These are phyloP conservation scores for Acorus gramineus DNA, from an alignment of 106 monocot species.

Conservation along the genomic window DNA sequence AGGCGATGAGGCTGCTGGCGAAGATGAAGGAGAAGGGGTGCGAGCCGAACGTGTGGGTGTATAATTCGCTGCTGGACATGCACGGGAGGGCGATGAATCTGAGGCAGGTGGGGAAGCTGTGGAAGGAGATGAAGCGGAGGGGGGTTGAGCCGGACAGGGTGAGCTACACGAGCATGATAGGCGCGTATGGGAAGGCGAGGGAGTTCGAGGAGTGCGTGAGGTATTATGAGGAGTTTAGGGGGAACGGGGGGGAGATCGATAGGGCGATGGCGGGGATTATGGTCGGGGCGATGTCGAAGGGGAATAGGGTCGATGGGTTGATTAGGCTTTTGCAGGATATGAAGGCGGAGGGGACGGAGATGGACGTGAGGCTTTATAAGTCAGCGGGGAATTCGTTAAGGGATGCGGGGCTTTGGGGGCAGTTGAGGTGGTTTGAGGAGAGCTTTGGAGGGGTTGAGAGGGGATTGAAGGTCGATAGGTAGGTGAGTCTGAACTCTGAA, in stretches of 20 bases:
- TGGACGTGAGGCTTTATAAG: constrained; percentile 58
- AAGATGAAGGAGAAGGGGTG: no score
- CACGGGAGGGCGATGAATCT: constrained; percentile 31
- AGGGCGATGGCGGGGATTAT: constrained; percentile 63
- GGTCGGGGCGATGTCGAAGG: constrained; percentile 74
- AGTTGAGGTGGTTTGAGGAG: constrained; percentile 45
- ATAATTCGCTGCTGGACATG: no score
- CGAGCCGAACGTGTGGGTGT: no score
- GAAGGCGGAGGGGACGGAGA: constrained; percentile 26
- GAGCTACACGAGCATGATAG: constrained; percentile 61
- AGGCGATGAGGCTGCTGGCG: constrained; percentile 56
- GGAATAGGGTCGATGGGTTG: constrained; percentile 46
- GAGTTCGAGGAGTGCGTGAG: constrained; percentile 46
- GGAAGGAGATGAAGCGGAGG: constrained; percentile 83
- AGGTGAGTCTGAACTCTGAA: no score
- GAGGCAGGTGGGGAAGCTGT: constrained; percentile 47
- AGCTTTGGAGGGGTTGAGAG: constrained; percentile 13
- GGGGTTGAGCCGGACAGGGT: constrained; percentile 44
- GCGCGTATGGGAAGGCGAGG: constrained; percentile 42
- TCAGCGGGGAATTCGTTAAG: constrained; percentile 62
- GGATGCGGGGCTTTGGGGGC: constrained; percentile 55
- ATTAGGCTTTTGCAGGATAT: constrained; percentile 46
- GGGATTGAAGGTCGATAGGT: background rate
- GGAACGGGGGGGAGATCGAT: constrained; percentile 45
- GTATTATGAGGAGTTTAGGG: constrained; percentile 50